Conservation (phyloP, 2,329 filamentous ascomycete genomes). For the Shiraia bambusicola region DNA sequence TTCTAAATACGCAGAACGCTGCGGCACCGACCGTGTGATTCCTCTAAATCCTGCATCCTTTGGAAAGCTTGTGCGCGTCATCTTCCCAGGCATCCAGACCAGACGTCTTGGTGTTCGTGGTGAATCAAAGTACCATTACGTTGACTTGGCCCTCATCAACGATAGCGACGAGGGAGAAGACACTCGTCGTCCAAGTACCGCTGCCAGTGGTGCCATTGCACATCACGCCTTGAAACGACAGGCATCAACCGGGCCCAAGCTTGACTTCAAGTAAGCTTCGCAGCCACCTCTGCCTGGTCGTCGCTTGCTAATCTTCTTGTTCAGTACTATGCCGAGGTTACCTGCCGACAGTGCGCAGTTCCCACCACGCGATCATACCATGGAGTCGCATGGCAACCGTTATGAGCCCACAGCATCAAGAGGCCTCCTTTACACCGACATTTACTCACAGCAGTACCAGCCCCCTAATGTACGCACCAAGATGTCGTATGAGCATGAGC, state of each 20-base stretch:
- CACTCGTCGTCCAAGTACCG: constrained; percentile 16
- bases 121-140: constrained; percentile 97
- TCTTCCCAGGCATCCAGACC: constrained; percentile 94
- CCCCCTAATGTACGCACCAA: constrained; percentile 42
- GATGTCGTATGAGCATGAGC: constrained; percentile 61
- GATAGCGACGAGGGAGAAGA: constrained; percentile 41
- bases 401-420: constrained; percentile 45
- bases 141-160: constrained; percentile 55
- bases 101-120: constrained; percentile 87
- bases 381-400: constrained; percentile 31
- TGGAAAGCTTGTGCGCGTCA: constrained; percentile 92
- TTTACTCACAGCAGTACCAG: constrained; percentile 47
- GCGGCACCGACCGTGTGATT: constrained; percentile 89
- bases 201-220: constrained; percentile 19
- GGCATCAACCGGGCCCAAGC: constrained; percentile 31
- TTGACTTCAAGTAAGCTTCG: constrained; percentile 39
- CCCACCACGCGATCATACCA: constrained; percentile 36
- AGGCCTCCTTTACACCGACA: constrained; percentile 50
- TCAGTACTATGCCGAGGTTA: constrained; percentile 47
- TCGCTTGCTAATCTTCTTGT: constrained; percentile 16
- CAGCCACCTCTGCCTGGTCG: background rate
- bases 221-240: constrained; percentile 34
- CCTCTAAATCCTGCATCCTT: constrained; percentile 96
- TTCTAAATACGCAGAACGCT: constrained; percentile 89
- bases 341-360: constrained; percentile 53